Conservation (phyloP, 768 basidiomycete species). For the Lactifluus hygrophoroides region DNA sequence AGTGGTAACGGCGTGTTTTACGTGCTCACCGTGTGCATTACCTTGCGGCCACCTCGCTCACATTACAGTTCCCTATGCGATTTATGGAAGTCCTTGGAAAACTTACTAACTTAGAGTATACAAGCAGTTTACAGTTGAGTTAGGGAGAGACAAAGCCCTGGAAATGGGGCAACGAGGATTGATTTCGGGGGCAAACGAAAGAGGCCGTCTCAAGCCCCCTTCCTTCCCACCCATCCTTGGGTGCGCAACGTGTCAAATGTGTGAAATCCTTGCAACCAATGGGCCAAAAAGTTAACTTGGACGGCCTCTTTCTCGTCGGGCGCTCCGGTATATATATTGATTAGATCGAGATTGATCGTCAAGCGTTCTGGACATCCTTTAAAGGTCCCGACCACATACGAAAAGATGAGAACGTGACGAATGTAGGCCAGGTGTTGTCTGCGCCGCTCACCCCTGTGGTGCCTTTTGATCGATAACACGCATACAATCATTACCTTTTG, state of each 20-base stretch:
- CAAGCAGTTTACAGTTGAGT: too few relatives aligned
- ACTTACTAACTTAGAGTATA: too few relatives aligned
- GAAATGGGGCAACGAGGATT: constrained; percentile 1
- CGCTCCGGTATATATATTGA: background rate
- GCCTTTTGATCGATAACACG: background rate
- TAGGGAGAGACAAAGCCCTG: background rate
- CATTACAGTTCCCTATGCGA: too few relatives aligned
- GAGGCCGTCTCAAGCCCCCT: background rate
- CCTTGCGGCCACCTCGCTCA: too few relatives aligned
- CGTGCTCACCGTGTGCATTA: too few relatives aligned
- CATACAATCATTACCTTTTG: background rate
- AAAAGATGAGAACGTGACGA: background rate
- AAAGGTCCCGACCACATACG: background rate
- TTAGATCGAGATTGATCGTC: constrained; percentile 7
- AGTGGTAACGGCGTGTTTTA: too few relatives aligned
- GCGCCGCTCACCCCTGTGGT: background rate
- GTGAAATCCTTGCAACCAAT: background rate
- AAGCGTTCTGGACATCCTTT: background rate
- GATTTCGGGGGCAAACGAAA: background rate
- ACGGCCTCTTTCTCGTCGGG: background rate
- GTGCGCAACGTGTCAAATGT: background rate
- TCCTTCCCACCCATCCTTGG: too few relatives aligned
- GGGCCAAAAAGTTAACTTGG: background rate
- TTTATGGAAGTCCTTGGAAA: too few relatives aligned
- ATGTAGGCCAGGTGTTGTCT: background rate